These are phyloP conservation scores for Naganishia vishniacii DNA, from an alignment of 768 basidiomycete species.

Conservation along the genomic window DNA sequence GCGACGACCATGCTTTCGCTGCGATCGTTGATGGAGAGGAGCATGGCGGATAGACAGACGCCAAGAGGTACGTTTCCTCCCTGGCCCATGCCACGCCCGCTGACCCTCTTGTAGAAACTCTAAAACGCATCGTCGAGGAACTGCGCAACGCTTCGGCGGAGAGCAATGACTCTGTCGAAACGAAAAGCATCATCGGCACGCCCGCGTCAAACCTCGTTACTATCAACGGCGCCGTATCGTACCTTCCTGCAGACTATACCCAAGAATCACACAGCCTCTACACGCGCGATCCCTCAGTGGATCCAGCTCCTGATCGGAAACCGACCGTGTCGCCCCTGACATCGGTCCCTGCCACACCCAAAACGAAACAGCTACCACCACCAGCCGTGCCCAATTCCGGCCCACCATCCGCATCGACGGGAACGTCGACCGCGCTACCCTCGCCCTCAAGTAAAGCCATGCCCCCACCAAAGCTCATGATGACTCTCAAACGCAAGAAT, in stretches of 20 bases:
- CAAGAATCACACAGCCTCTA: not conserved
- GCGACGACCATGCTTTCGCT: slow-evolving; percentile 9
- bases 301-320: not conserved
- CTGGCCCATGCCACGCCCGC: not conserved
- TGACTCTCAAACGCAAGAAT: slow-evolving; percentile 13
- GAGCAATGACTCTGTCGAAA: not conserved
- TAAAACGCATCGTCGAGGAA: slow-evolving; percentile 9
- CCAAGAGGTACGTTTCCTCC: slow-evolving; percentile 1
- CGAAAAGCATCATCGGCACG: slow-evolving; percentile 10
- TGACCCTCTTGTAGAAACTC: not conserved
- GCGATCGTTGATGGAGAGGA: slow-evolving; percentile 1
- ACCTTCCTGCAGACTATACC: not conserved
- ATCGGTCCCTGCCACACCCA: not conserved
- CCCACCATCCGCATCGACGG: slow-evolving; percentile 2
- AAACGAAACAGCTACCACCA: not conserved
- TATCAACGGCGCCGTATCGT: not conserved
- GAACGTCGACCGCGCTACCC: not conserved
- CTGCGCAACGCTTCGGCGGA: not conserved
- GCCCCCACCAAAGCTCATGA: slow-evolving; percentile 6
- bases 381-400: not conserved
- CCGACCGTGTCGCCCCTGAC: not conserved
- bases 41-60: not conserved
- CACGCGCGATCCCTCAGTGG: not conserved
- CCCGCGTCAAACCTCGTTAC: not conserved
- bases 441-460: slow-evolving; percentile 10